Percentiles rank a stretch among this genome's conserved stretches.
phyloP scores from a whole-genome alignment of 352 stramenopile genomes.

The Ophiocytium majus region DNA sequence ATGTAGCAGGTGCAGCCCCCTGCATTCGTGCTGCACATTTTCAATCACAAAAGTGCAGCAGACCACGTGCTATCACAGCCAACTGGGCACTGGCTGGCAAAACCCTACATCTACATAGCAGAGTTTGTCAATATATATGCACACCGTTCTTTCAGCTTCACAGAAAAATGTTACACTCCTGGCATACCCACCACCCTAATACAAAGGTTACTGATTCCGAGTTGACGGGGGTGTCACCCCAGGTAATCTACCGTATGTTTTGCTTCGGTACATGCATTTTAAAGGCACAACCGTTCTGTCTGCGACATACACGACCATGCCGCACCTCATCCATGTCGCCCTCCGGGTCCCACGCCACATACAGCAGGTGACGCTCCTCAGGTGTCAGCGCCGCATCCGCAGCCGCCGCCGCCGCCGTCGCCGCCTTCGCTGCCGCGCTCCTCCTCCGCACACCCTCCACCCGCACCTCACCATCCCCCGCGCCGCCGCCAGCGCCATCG shows the following conservation, averaged over 20 bases:
- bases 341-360: background rate
- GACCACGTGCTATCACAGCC: too few species aligned
- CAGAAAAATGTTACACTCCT: background rate
- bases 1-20: too few species aligned
- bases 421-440: background rate
- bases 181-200: background rate
- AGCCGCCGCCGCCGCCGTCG: too few species aligned
- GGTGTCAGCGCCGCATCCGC: background rate
- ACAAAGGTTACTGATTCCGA: background rate
- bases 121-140: too few species aligned
- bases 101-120: too few species aligned
- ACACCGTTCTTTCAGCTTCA: background rate
- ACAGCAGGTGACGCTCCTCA: background rate
- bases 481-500: too few species aligned
- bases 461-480: background rate
- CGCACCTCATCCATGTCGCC: background rate
- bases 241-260: background rate
- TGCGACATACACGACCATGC: too few species aligned
- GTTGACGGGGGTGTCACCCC: background rate
- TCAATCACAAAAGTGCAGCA: too few species aligned
- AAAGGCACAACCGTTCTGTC: too few species aligned
- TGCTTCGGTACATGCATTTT: background rate
- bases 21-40: too few species aligned
- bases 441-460: too few species aligned
- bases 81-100: too few species aligned